Base-by-base conservation (phyloP, 768 basidiomycete genomes). In the Trametes maxima region DNA sequence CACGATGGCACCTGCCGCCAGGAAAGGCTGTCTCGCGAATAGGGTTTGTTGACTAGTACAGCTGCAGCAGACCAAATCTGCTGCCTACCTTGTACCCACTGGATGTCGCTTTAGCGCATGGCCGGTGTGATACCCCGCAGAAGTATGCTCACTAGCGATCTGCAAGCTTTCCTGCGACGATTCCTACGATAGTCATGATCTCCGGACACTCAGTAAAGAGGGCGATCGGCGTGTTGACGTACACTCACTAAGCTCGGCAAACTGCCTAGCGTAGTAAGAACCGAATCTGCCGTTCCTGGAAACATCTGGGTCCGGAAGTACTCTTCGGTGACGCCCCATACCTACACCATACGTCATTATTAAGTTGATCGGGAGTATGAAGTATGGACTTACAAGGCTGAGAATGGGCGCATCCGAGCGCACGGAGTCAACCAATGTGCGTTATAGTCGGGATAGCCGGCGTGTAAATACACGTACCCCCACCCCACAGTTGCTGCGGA, bases 271-370 rank as follows among this genome's bases (percentile, higher is more conserved):
- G 70, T 65, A 37, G 68, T 70, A 12, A 68, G 51, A 6, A 63
- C 54, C 8, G 64, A 49, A 19, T 57, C 58, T 2, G 61, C 19
- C 4, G 62, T 68, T 4, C 53, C 65, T 3, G 69, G 54, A 45
- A 70, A 70, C 50, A 65, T 66, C n/a, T 65, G 65, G 24, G 67
- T 54, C 57, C 71, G 69, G 54, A 72, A 73, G 59, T 69, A 75
- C 56, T 72, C 73, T 40, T 75, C 69, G 0, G 73, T 68, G 1
- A 75, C 71, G 28, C 73, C 73, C 72, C 72, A 75, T 17, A 68
- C 68, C 62, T 73, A 11, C 2, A 45, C 6, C 67, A 33, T 3
- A 8, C 28, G 28, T 33, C 28, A 33, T 8, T 33, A 3, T 3
- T 33, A 8, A 3, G 4, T 33, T 8, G 28, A 33, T 33, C 28